These are phyloP conservation scores for Trapa incisa DNA, from an alignment of 345 rosid species.

Conservation along the genomic window DNA sequence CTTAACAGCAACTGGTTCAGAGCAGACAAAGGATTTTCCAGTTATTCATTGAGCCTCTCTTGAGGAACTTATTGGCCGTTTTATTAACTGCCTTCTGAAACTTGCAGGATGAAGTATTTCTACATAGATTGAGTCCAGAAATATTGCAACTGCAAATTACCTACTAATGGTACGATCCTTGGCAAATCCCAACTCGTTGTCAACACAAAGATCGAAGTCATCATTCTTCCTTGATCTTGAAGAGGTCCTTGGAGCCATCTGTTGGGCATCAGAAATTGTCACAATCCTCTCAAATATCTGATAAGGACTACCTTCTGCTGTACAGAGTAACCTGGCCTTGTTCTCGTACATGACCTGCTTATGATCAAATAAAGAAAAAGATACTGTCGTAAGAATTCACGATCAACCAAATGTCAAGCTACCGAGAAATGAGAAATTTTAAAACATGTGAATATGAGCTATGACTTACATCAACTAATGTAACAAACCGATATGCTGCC, in stretches of 20 bases:
- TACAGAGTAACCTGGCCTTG: conserved; percentile 65
- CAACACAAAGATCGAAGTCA: conserved; percentile 71
- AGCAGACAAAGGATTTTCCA: too few relatives aligned
- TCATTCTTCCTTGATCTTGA: conserved; percentile 74
- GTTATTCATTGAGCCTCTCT: too few relatives aligned
- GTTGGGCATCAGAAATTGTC: conserved; percentile 66
- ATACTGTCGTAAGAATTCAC: not conserved
- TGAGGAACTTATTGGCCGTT: not conserved
- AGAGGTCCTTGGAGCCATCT: conserved; percentile 70
- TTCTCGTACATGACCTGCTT: conserved; percentile 90
- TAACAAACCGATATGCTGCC: conserved; percentile 88
- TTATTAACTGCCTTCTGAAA: not conserved
- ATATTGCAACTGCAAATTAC: conserved; percentile 19
- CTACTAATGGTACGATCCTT: conserved; percentile 96
- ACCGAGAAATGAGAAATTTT: not conserved
- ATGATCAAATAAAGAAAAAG: not conserved
- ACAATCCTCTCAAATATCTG: conserved; percentile 60
- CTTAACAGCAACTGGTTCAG: too few relatives aligned
- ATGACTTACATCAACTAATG: conserved; percentile 73
- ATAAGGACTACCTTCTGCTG: conserved; percentile 73
- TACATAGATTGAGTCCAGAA: not conserved
- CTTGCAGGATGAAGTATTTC: not conserved
- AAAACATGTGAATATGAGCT: not conserved
- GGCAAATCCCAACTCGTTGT: conserved; percentile 89
- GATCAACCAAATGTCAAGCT: not conserved